These are phyloP conservation scores for Xylariales sp. DNA, from an alignment of 2,329 filamentous ascomycete genomes.

Conservation along the genomic window DNA sequence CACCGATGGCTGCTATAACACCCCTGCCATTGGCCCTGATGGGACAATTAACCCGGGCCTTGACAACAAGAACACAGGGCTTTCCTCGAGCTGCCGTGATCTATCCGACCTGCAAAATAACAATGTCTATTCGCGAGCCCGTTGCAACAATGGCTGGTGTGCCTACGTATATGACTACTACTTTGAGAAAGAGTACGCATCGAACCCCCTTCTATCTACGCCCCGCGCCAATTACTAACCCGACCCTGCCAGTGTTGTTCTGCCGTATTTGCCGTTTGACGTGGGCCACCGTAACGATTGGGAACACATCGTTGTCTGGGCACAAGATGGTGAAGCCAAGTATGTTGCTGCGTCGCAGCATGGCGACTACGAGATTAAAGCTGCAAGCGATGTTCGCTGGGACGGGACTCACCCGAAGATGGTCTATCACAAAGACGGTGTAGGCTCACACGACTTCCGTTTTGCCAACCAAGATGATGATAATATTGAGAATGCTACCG, in stretches of 20 bases:
- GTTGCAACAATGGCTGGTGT: constrained; percentile 60
- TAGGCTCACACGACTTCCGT: constrained; percentile 47
- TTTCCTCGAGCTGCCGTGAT: constrained; percentile 50
- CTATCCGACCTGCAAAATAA: constrained; percentile 51
- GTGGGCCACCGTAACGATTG: constrained; percentile 55
- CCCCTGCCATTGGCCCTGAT: constrained; percentile 52
- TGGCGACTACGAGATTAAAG: constrained; percentile 46
- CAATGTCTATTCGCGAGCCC: constrained; percentile 57
- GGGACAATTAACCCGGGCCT: constrained; percentile 51
- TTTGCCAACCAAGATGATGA: constrained; percentile 47
- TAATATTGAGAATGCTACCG: constrained; percentile 47
- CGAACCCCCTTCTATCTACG: not conserved
- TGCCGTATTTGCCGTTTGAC: constrained; percentile 46
- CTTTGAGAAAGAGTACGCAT: constrained; percentile 57
- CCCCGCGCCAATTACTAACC: not conserved
- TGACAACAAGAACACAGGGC: constrained; percentile 45
- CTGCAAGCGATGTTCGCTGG: constrained; percentile 46
- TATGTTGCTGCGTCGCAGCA: constrained; percentile 48
- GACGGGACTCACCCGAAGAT: constrained; percentile 49
- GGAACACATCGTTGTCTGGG: constrained; percentile 51
- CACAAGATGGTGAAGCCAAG: constrained; percentile 42
- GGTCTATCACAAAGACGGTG: constrained; percentile 50
- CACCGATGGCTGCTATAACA: constrained; percentile 55
- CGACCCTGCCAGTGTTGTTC: constrained; percentile 41
- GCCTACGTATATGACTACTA: constrained; percentile 59